Conservation (phyloP, 176 grass and related monocot genomes). For the Cymbopogon citratus region DNA sequence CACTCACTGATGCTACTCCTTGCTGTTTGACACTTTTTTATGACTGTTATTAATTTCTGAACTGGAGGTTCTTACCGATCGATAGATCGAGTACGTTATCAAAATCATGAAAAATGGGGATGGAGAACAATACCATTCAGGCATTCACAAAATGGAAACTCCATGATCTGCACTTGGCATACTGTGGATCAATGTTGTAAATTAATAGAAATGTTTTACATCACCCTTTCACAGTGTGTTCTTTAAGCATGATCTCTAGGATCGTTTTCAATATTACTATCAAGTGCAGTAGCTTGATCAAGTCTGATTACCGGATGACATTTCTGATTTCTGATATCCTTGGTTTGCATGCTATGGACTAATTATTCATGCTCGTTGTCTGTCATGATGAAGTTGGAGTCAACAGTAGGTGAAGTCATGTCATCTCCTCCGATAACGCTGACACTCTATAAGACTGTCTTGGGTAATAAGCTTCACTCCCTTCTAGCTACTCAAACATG, state of each 20-base stretch:
- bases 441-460: slow-evolving; percentile 51
- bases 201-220: background rate
- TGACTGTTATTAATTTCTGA: background rate
- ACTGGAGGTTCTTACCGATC: background rate
- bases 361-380: background rate
- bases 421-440: slow-evolving; percentile 76
- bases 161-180: background rate
- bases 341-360: background rate
- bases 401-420: slow-evolving; percentile 71
- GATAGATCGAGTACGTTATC: background rate
- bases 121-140: background rate
- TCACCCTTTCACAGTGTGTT: no score
- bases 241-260: no score
- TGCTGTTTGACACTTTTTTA: background rate
- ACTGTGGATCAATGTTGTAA: background rate
- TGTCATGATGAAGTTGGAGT: slow-evolving; percentile 48
- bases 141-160: background rate
- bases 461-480: slow-evolving; percentile 50
- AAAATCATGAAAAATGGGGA: background rate
- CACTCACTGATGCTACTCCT: background rate
- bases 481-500: background rate
- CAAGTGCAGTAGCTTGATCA: no score
- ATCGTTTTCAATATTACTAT: background rate
- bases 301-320: background rate
- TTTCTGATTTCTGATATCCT: background rate